phyloP scores from a whole-genome alignment of 768 basidiomycete species.

The Lactifluus subvellereus region DNA sequence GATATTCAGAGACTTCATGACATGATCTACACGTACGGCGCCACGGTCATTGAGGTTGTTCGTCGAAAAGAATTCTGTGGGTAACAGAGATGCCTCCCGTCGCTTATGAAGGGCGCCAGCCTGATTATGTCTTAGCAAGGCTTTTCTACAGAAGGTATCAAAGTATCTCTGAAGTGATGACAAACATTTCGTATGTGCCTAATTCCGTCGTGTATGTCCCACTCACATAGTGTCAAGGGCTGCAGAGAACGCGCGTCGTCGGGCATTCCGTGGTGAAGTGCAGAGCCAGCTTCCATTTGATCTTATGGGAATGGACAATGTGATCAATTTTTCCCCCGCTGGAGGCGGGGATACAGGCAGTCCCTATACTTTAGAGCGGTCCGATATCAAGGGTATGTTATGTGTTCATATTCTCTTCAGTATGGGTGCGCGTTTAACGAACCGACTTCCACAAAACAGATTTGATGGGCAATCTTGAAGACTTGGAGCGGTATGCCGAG shows the following conservation, averaged over 20 bases:
- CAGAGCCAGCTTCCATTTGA: constrained; percentile 85
- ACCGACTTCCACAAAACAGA: constrained; percentile 34
- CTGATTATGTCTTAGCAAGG: constrained; percentile 41
- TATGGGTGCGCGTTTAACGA: not conserved
- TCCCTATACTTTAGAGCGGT: constrained; percentile 55
- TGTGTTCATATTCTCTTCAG: constrained; percentile 24
- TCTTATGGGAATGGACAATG: constrained; percentile 69
- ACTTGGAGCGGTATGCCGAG: constrained; percentile 52
- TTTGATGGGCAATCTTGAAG: constrained; percentile 54
- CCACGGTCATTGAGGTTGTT: constrained; percentile 85
- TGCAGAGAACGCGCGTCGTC: constrained; percentile 73
- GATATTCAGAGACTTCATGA: constrained; percentile 85
- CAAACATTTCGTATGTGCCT: constrained; percentile 61
- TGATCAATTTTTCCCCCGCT: constrained; percentile 69
- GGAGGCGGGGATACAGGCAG: constrained; percentile 46
- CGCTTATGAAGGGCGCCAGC: not conserved
- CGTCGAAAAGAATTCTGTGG: constrained; percentile 82
- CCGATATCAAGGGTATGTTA: constrained; percentile 71
- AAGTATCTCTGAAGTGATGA: constrained; percentile 77
- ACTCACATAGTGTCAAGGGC: constrained; percentile 38
- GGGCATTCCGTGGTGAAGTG: constrained; percentile 76
- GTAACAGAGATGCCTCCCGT: constrained; percentile 25
- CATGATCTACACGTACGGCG: constrained; percentile 88
- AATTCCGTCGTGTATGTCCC: not conserved
- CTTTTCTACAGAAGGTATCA: constrained; percentile 78